Evolutionary conservation across 768 basidiomycete species (phyloP), one percentile per base, ranked within the genome.

Genomic region (Lentinula aciculospora): DNA sequence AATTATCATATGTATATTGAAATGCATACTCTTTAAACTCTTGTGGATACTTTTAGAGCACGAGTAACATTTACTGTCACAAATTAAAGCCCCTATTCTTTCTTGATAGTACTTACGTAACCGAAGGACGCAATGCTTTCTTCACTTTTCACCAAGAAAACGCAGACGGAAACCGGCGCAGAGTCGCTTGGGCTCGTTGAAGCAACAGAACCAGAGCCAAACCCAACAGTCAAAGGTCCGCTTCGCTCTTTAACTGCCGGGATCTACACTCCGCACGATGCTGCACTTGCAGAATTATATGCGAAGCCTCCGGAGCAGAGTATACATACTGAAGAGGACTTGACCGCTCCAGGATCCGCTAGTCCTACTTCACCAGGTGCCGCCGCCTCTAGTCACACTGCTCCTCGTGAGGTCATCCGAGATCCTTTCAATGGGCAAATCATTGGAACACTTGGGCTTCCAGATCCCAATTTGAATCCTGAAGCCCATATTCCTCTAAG

Each of bases 211-310:
- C 25, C 15, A 15, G 7, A 3, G 15, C 12, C 12, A 17, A 31
- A 2, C 10, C 23, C 8, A 54, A 27, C 34, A 40, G 10, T 23
- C 8, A 37, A 27, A 5, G n/a, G 56, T 4, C 27, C 56, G n/a
- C 56, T 17, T 10, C 50, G 46, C n/a, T 56, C 65, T 2, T 61
- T 69, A 23, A 68, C 67, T 12, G 59, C 70, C 10, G 63, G 68
- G 0, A 59, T 77, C 61, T 69, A 72, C 28, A 85, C 85, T 1
- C 84, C 84, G 29, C 87, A 89, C 63, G 87, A 89, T 68, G 76
- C 75, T 21, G 68, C 84, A 50, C 68, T 89, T n/a, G 77, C 81
- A 29, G 79, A 80, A 55, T 71, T 85, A 34, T 74, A 77, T 8
- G 73, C 74, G 28, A 65, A 69, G 31, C 59, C 68, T 29, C 56